These are phyloP conservation scores for Rhodotorula diobovata DNA, from an alignment of 768 basidiomycete species.

Conservation along the genomic window DNA sequence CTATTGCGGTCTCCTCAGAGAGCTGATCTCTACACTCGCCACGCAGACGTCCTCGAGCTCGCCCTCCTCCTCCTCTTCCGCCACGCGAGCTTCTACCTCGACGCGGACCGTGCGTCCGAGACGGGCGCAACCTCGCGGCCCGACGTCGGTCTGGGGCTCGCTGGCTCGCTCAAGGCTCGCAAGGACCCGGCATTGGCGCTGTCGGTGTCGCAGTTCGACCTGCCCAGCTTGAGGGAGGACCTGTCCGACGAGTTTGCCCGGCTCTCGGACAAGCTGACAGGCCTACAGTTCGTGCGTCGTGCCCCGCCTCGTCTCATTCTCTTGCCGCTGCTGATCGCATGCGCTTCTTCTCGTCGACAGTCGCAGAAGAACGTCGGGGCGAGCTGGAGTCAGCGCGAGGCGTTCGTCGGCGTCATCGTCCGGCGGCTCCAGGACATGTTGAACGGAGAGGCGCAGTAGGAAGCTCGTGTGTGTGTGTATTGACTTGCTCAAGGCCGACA, in stretches of 20 bases:
- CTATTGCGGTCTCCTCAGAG: neutral
- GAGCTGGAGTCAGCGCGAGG: slow-evolving; percentile 58
- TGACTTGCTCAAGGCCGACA: neutral
- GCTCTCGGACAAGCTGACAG: slow-evolving; percentile 55
- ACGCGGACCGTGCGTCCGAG: slow-evolving; percentile 41
- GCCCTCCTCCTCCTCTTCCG: slow-evolving; percentile 73
- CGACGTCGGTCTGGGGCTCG: slow-evolving; percentile 38
- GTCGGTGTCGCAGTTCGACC: slow-evolving; percentile 17
- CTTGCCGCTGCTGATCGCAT: neutral
- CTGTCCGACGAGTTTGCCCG: slow-evolving; percentile 57
- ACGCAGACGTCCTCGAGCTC: slow-evolving; percentile 58
- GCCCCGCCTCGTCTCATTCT: neutral
- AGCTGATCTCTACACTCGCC: too few relatives aligned
- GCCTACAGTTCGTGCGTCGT: slow-evolving; percentile 55
- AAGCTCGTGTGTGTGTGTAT: neutral
- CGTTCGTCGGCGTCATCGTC: slow-evolving; percentile 72
- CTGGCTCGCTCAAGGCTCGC: slow-evolving; percentile 22
- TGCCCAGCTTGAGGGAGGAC: slow-evolving; percentile 27
- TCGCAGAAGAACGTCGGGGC: slow-evolving; percentile 52
- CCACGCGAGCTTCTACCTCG: slow-evolving; percentile 64
- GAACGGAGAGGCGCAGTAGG: neutral
- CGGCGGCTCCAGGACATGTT: slow-evolving; percentile 49
- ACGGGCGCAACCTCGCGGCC: slow-evolving; percentile 48
- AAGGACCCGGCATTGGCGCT: slow-evolving; percentile 8
- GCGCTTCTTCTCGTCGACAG: slow-evolving; percentile 24